phyloP scores from a whole-genome alignment of 2,329 filamentous ascomycete species.

The Fusarium piperis region DNA sequence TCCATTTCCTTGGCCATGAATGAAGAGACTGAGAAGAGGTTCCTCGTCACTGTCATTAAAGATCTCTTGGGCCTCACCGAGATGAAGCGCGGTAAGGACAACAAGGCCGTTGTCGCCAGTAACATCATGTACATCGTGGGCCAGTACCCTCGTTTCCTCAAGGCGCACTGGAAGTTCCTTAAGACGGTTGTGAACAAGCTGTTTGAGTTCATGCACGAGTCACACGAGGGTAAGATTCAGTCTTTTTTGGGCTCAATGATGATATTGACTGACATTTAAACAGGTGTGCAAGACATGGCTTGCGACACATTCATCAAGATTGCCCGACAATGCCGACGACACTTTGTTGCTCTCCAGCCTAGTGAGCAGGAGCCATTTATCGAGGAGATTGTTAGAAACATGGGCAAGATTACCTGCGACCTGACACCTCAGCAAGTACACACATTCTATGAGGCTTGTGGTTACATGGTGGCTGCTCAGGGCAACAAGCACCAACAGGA shows the following conservation, averaged over 20 bases:
- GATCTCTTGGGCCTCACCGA: slow-evolving; percentile 95
- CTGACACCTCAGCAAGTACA: slow-evolving; percentile 97
- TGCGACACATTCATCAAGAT: slow-evolving; percentile 99
- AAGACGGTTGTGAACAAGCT: slow-evolving; percentile 99
- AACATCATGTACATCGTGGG: slow-evolving; percentile 99
- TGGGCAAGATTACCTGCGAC: slow-evolving; percentile 95
- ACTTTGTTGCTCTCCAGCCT: slow-evolving; percentile 95
- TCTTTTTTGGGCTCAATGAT: background rate
- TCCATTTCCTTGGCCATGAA: slow-evolving; percentile 99
- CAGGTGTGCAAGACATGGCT: slow-evolving; percentile 98
- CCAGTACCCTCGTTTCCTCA: slow-evolving; percentile 97
- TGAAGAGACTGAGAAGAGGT: slow-evolving; percentile 98
- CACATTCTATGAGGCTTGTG: slow-evolving; percentile 98
- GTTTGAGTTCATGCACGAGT: slow-evolving; percentile 99
- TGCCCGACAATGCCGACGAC: slow-evolving; percentile 94
- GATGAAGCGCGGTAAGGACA: slow-evolving; percentile 99
- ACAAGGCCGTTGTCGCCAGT: slow-evolving; percentile 98
- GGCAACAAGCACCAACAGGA: slow-evolving; percentile 96
- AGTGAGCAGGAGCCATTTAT: slow-evolving; percentile 97
- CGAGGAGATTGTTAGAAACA: slow-evolving; percentile 95
- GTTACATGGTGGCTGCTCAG: slow-evolving; percentile 98
- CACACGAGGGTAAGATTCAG: slow-evolving; percentile 80
- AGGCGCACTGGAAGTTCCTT: slow-evolving; percentile 99
- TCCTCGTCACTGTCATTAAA: slow-evolving; percentile 98
- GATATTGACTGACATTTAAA: slow-evolving; percentile 38